Evolutionary conservation across 2,329 filamentous ascomycete species (phyloP).

Genomic region (Trichophyton mentagrophytes): DNA sequence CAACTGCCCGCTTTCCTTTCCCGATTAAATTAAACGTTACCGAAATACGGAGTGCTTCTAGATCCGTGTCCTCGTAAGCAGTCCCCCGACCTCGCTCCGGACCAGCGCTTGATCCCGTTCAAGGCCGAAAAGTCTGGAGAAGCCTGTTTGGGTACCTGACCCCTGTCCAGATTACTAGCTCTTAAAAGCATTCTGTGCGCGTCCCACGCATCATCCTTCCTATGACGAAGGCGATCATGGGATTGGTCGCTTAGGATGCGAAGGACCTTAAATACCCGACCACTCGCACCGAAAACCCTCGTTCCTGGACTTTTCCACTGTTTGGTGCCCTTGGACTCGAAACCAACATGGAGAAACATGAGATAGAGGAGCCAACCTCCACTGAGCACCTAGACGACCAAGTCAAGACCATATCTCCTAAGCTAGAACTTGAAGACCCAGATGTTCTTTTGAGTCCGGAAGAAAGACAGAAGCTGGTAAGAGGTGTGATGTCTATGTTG

Average conservation of each 20-base stretch:
- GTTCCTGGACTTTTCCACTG: neutral
- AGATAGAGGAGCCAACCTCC: neutral
- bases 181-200: neutral
- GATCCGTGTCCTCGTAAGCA: neutral
- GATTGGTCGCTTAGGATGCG: neutral
- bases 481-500: neutral
- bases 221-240: neutral
- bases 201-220: neutral
- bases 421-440: neutral
- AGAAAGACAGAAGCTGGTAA: constrained; percentile 49
- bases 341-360: neutral
- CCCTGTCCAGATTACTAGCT: neutral
- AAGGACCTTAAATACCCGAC: neutral
- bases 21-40: too few relatives aligned
- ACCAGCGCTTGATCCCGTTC: neutral
- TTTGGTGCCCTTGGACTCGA: neutral
- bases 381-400: neutral
- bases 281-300: neutral
- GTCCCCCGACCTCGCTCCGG: neutral
- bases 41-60: neutral
- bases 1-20: too few relatives aligned
- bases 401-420: neutral
- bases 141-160: neutral
- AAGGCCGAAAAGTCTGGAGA: neutral
- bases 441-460: constrained; percentile 29